phyloP scores from a whole-genome alignment of 23 red algal genomes.

The Pyropia haitanensis region DNA sequence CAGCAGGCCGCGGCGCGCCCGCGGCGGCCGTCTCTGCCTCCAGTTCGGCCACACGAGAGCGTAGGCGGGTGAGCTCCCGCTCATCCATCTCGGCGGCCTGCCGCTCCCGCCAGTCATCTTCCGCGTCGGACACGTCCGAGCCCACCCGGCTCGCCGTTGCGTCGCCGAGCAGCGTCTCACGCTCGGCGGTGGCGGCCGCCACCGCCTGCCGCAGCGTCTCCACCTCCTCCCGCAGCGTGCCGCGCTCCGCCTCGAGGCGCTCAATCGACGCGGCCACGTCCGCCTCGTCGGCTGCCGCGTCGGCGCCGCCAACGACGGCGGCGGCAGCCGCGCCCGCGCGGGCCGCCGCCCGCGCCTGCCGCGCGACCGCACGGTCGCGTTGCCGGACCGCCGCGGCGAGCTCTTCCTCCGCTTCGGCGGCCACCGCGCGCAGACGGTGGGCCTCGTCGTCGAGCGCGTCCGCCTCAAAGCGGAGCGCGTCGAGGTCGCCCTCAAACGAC shows the following conservation, averaged over 20 bases:
- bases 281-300: conserved; percentile 22
- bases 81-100: conserved; percentile 23
- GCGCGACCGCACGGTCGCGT: neutral
- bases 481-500: too few relatives aligned
- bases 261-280: conserved; percentile 25
- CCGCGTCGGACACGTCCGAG: neutral
- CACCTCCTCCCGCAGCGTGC: conserved; percentile 21
- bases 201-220: conserved; percentile 3
- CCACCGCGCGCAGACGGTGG: neutral
- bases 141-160: neutral
- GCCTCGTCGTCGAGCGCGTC: neutral
- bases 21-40: conserved; percentile 13
- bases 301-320: neutral
- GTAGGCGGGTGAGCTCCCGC: conserved; percentile 23
- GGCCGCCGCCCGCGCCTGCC: neutral
- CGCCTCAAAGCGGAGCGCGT: neutral
- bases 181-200: conserved; percentile 20
- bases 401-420: conserved; percentile 18
- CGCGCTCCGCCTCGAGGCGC: conserved; percentile 5
- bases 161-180: conserved; percentile 15
- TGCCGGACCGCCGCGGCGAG: neutral
- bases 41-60: conserved; percentile 20
- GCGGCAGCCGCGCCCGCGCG: neutral
- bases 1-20: conserved; percentile 17
- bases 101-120: neutral